Conservation (phyloP, 371 early-diverging fungal genomes). For the Circinella minor region DNA sequence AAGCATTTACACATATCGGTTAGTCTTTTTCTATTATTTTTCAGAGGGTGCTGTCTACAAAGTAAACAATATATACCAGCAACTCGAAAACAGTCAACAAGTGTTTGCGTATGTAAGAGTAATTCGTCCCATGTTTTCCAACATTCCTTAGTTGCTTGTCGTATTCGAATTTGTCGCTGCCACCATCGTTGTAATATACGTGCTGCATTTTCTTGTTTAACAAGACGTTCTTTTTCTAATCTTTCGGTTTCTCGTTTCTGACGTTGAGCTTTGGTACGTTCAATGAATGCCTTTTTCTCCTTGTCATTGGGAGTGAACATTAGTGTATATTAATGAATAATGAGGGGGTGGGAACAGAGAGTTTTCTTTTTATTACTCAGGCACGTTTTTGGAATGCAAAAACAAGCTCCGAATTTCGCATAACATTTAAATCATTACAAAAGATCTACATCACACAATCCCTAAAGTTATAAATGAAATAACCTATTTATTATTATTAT, state of each 20-base stretch:
- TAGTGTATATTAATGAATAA: background rate
- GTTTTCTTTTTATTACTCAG: background rate
- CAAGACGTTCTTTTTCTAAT: conserved; percentile 16
- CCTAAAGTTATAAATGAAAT: no score
- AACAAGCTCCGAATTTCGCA: no score
- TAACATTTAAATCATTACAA: no score
- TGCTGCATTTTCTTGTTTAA: conserved; percentile 27
- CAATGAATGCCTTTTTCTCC: conserved; percentile 42
- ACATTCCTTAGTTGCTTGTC: conserved; percentile 13
- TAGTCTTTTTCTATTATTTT: conserved; percentile 17
- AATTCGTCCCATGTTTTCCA: conserved; percentile 36
- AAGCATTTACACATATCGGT: conserved; percentile 25
- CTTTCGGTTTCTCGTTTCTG: conserved; percentile 45
- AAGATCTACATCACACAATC: no score
- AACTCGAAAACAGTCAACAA: conserved; percentile 17
- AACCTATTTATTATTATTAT: no score
- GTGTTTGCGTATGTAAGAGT: conserved; percentile 5
- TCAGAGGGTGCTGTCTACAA: conserved; percentile 1
- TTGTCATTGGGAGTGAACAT: conserved; percentile 45
- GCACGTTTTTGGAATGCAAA: no score
- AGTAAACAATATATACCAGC: conserved; percentile 34
- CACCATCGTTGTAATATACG: conserved; percentile 39
- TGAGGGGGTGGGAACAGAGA: background rate
- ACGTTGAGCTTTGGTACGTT: conserved; percentile 39
- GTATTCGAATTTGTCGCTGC: conserved; percentile 20